These are phyloP conservation scores for Teratosphaeriaceae sp. DNA, from an alignment of 2,329 filamentous ascomycete species.

Conservation along the genomic window DNA sequence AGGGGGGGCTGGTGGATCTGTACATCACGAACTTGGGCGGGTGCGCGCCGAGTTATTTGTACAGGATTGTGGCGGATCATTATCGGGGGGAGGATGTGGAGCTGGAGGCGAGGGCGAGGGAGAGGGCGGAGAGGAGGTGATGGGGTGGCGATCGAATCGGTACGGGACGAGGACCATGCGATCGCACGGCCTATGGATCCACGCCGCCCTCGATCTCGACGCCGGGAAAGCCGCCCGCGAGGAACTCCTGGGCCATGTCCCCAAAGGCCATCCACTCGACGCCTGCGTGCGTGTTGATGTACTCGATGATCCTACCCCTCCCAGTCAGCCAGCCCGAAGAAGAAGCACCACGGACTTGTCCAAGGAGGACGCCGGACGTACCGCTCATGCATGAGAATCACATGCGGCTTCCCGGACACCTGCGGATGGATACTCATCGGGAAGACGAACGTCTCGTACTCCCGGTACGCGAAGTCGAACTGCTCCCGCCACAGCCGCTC, in stretches of 20 bases:
- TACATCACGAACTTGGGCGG: slow-evolving; percentile 82
- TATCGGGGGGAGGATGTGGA: slow-evolving; percentile 64
- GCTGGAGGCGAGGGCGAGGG: not conserved
- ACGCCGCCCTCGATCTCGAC: slow-evolving; percentile 30
- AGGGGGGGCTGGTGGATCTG: slow-evolving; percentile 66
- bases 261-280: slow-evolving; percentile 37
- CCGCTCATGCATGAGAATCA: slow-evolving; percentile 41
- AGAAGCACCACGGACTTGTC: not conserved
- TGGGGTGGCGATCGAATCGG: too few relatives aligned
- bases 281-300: slow-evolving; percentile 39
- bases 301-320: slow-evolving; percentile 34
- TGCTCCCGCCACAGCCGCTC: slow-evolving; percentile 42
- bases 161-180: too few relatives aligned
- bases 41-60: slow-evolving; percentile 65
- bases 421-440: slow-evolving; percentile 44
- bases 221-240: slow-evolving; percentile 28
- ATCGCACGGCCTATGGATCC: slow-evolving; percentile 7
- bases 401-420: slow-evolving; percentile 41
- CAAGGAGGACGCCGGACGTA: slow-evolving; percentile 1
- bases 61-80: slow-evolving; percentile 66
- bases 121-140: too few relatives aligned
- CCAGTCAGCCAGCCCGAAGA: not conserved
- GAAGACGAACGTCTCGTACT: slow-evolving; percentile 43
- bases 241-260: slow-evolving; percentile 32
- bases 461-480: slow-evolving; percentile 40